Evolutionary conservation across 441 rosid genomes (phyloP).

Genomic region (Euphorbia schlechtendalii): DNA sequence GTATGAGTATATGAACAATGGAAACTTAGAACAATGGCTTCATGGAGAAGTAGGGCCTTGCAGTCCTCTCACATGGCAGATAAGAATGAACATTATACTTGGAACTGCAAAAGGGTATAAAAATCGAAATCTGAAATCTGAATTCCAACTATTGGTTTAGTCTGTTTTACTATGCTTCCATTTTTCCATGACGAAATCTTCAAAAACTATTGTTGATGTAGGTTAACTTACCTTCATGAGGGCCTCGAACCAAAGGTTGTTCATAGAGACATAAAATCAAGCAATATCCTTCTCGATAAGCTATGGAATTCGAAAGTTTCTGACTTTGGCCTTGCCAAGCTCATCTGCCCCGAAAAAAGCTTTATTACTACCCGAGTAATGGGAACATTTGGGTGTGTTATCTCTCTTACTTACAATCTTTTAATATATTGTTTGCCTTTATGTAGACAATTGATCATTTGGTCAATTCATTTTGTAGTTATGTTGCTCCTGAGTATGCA

Average conservation of each 20-base stretch:
- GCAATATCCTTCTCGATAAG: conserved; percentile 87
- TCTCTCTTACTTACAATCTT: conserved; percentile 8
- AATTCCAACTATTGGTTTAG: not conserved
- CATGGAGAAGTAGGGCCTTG: conserved; percentile 72
- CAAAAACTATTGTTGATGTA: conserved; percentile 13
- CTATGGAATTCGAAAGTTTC: conserved; percentile 88
- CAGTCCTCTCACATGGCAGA: conserved; percentile 90
- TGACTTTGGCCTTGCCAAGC: conserved; percentile 90
- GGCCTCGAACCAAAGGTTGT: conserved; percentile 95
- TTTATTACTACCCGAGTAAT: conserved; percentile 87
- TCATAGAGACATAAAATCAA: conserved; percentile 83
- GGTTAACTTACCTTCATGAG: conserved; percentile 79
- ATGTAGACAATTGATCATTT: not conserved
- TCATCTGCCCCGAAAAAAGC: conserved; percentile 70
- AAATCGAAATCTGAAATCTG: not conserved
- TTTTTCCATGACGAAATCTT: no score
- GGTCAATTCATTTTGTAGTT: conserved; percentile 34
- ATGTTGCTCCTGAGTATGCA: conserved; percentile 94
- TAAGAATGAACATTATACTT: conserved; percentile 67
- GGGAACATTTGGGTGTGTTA: conserved; percentile 82
- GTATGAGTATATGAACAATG: conserved; percentile 77
- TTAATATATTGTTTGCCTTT: not conserved
- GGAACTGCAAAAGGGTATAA: conserved; percentile 85
- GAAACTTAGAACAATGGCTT: conserved; percentile 91
- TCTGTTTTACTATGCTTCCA: not conserved